Base-by-base conservation (phyloP, 192 early-diverging fungal genomes). In the Backusella tuberculispora region DNA sequence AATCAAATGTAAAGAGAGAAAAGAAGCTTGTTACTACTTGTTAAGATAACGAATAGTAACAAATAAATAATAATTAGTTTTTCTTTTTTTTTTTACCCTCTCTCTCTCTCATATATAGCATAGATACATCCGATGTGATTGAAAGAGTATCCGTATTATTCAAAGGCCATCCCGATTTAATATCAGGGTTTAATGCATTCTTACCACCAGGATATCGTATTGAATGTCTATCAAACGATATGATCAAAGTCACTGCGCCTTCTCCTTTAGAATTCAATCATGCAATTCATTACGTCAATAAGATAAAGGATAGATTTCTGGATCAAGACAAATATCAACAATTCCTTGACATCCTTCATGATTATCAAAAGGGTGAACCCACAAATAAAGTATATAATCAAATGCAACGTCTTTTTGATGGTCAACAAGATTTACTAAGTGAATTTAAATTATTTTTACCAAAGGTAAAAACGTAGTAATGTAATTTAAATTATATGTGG, bases 371-470 rank as follows among this genome's bases (percentile, higher is more conserved):
- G 73, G 96, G 92, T 69, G 94, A 93, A 66, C 95, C 98, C 0
- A 98, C 98, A 42, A 91, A 95, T 53, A 97, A 98, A 89, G 97
- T 99, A 0, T 98, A 99, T 78, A 86, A 90, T 3, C 96, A 99
- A 82, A 97, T 99, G 1, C 92, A 97, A 64, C 69, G 87, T 3
- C 78, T 99, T 37, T 99, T 99, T 80, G 86, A 91, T 21, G 87
- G 84, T 14, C 93, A 94, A 0, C 92, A 92, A 0, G 97, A 99
- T 80, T 83, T 99, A 34, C 75, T 99, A 67, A 93, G 95, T 43
- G 98, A 99, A 83, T 99, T 99, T 78, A 97, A 97, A 83, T 95
- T 96, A 74, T 99, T 99, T 78, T 79, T 99, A 69, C 98, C 98
- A 4, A 96, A 99, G 21, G 43, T 29, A 42, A 42, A 12, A 68